Base-by-base conservation (phyloP, 805 yeast genomes). In the Lipomyces orientalis region DNA sequence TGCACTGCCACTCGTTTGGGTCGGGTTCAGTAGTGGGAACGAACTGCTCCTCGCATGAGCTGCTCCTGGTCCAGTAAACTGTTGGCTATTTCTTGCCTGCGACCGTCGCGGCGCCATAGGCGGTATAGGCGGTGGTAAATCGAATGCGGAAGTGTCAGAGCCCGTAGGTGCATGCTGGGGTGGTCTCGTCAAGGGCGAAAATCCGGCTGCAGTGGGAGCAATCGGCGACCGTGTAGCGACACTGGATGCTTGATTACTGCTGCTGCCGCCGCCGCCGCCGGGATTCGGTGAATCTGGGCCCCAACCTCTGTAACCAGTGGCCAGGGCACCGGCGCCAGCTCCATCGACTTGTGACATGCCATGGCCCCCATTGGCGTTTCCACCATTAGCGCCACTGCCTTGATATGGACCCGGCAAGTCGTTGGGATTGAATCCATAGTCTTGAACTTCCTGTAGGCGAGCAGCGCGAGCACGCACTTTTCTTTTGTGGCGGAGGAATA, bases 301-400 rank as follows among this genome's bases (percentile, higher is more conserved):
- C 71, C 71, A 68, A 0, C 71, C 71, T 25, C 71, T 19, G 55
- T 68, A 68, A 14, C 70, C 70, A 25, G 58, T 55, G 16, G 55
- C 22, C 4, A 60, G 19, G 4, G 52, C 22, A 9, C 63, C 54
- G n/a, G 64, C 29, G 33, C 51, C 56, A 31, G 56, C 29, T 7
- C 64, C 56, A 14, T 57, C 34, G 16, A 54, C 56, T 39, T 67
- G 63, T 9, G 63, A 7, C 70, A 67, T 65, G 12, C 61, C 70
- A 22, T 49, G 55, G 10, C 33, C 35, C 29, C 9, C 19, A 5
- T 29, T 58, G 19, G 39, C 61, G 33, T 35, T 12, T 31, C 43
- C 49, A 16, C 62, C 61, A 25, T 58, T 62, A 7, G 57, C 57
- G 10, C 60, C 63, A 33, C 67, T 64, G 19, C 60, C 62, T 0